These are phyloP conservation scores for Rostrohypoxylon terebratum DNA, from an alignment of 495 filamentous ascomycete genomes.

Conservation along the genomic window DNA sequence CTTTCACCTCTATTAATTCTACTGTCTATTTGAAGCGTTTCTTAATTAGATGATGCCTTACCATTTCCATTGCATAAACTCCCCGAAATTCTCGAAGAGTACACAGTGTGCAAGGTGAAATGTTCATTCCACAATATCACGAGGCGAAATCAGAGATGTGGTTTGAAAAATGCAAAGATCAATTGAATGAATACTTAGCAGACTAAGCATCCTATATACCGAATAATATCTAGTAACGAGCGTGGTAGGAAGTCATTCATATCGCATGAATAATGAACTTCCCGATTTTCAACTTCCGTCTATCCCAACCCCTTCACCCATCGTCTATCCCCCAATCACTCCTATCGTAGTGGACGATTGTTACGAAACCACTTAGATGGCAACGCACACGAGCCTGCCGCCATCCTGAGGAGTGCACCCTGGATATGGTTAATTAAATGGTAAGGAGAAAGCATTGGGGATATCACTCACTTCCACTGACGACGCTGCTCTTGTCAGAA, in stretches of 20 bases:
- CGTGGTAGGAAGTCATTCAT: not conserved
- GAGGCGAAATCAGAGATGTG: not conserved
- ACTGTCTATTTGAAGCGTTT: too few relatives aligned
- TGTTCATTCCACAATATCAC: not conserved
- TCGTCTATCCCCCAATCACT: not conserved
- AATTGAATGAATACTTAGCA: not conserved
- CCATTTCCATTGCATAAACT: too few relatives aligned
- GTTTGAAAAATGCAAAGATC: not conserved
- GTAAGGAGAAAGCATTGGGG: too few relatives aligned
- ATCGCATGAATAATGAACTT: not conserved
- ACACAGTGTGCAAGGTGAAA: not conserved
- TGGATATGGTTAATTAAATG: not conserved
- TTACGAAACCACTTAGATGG: not conserved
- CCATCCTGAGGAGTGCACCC: not conserved
- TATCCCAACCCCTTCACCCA: not conserved
- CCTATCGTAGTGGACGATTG: not conserved
- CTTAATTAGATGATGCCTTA: too few relatives aligned
- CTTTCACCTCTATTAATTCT: too few relatives aligned
- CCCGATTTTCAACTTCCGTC: not conserved
- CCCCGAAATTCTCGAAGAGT: not conserved
- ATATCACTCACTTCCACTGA: not conserved
- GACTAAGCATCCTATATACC: not conserved
- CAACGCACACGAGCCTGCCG: not conserved
- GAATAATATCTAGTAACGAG: constrained; percentile 5
- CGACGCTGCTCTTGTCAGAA: constrained; percentile 1